phyloP scores from a whole-genome alignment of 352 stramenopile species.

The Blastocystis sp. region DNA sequence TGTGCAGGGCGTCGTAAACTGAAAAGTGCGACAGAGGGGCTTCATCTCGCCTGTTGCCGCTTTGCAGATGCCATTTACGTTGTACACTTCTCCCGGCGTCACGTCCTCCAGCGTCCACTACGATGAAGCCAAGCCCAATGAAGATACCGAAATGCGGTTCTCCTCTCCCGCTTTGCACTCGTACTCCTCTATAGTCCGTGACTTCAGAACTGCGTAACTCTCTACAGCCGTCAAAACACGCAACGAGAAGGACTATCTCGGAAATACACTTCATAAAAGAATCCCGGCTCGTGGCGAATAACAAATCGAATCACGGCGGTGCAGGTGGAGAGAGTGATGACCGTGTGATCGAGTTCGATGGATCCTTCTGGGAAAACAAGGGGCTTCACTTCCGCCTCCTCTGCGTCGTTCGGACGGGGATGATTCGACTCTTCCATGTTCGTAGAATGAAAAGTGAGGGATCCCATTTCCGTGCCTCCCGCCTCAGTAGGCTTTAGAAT shows the following conservation, averaged over 20 bases:
- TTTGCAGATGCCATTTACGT: slow-evolving; percentile 50
- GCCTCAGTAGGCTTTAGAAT: neutral
- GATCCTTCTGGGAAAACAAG: slow-evolving; percentile 67
- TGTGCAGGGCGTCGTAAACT: slow-evolving; percentile 47
- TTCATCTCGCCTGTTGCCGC: slow-evolving; percentile 29
- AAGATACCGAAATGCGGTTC: neutral
- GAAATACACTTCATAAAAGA: slow-evolving; percentile 58
- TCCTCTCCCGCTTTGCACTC: neutral
- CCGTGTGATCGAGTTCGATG: slow-evolving; percentile 44
- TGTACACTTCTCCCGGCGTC: slow-evolving; percentile 19
- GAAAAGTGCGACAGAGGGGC: slow-evolving; percentile 31
- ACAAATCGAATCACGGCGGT: neutral
- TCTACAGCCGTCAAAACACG: slow-evolving; percentile 8
- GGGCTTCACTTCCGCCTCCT: neutral
- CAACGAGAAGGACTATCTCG: slow-evolving; percentile 9
- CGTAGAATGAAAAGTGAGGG: neutral
- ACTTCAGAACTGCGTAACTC: slow-evolving; percentile 9
- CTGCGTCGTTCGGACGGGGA: neutral
- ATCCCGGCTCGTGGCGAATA: slow-evolving; percentile 55
- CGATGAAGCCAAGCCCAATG: neutral
- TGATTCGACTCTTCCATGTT: neutral
- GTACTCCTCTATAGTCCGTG: slow-evolving; percentile 18
- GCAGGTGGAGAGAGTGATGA: slow-evolving; percentile 26
- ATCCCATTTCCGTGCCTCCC: neutral
- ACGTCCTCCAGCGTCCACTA: slow-evolving; percentile 59